A percentile compares a stretch with the other conserved stretches of the same genome.
Conservation (phyloP, 1,284 basidiomycete species). For the Ganoderma meredithae region DNA sequence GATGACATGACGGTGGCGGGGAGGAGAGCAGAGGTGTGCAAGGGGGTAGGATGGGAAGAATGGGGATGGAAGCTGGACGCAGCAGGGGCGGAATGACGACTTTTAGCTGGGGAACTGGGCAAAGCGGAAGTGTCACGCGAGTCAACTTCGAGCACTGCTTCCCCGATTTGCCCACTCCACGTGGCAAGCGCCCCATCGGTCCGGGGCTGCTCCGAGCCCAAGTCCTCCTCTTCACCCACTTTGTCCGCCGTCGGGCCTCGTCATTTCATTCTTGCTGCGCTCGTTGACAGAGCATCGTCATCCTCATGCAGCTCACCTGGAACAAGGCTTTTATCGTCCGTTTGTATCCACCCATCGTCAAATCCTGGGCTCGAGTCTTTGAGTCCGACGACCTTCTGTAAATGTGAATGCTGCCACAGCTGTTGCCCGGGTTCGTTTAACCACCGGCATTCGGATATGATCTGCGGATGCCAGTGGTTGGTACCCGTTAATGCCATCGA, state of each 20-base stretch:
- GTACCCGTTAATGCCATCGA: neutral
- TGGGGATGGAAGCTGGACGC: conserved; percentile 2
- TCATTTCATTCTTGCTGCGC: too few relatives aligned
- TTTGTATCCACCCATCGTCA: neutral
- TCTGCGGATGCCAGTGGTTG: neutral
- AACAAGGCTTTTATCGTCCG: too few relatives aligned
- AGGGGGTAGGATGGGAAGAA: neutral
- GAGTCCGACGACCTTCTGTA: neutral
- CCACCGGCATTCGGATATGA: neutral
- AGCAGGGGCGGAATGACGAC: conserved; percentile 9
- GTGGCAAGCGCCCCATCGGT: conserved; percentile 1
- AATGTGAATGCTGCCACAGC: neutral
- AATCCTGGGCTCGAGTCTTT: neutral
- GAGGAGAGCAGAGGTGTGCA: neutral
- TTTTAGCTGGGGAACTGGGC: conserved; percentile 5
- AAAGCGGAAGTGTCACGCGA: conserved; percentile 20
- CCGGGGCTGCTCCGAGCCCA: too few relatives aligned
- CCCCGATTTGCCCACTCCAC: conserved; percentile 5
- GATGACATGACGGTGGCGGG: conserved; percentile 14
- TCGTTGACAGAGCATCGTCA: too few relatives aligned
- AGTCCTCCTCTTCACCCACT: too few relatives aligned
- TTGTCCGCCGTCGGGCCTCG: too few relatives aligned
- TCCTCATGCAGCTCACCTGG: too few relatives aligned
- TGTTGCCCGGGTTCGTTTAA: neutral
- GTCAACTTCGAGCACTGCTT: conserved; percentile 1